phyloP scores from a whole-genome alignment of 495 filamentous ascomycete genomes.

The Penicillium mononematosum region DNA sequence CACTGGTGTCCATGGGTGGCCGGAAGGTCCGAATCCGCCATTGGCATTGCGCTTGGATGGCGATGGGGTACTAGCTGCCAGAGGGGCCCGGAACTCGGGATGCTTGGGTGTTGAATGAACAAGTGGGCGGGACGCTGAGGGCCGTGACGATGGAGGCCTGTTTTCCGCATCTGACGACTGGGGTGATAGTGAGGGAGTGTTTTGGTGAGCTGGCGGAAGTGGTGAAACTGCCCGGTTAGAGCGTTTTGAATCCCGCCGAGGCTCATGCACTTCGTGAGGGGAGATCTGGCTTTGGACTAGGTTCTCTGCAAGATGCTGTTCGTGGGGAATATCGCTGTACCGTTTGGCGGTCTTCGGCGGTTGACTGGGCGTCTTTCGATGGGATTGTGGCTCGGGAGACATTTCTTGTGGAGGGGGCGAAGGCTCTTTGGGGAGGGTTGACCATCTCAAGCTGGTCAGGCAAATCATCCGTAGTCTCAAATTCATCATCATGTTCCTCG shows the following conservation, averaged over 20 bases:
- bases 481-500: constrained; percentile 21
- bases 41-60: constrained; percentile 64
- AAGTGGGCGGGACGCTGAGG: constrained; percentile 37
- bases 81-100: constrained; percentile 40
- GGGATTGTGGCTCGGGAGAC: constrained; percentile 11
- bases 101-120: constrained; percentile 43
- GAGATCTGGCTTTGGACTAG: constrained; percentile 29
- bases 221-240: constrained; percentile 33
- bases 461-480: constrained; percentile 24
- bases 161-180: constrained; percentile 84
- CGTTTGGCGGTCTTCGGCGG: constrained; percentile 46
- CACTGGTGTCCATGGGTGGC: constrained; percentile 65
- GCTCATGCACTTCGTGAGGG: constrained; percentile 8
- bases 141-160: constrained; percentile 64
- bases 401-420: constrained; percentile 16
- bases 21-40: constrained; percentile 54
- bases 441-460: constrained; percentile 31
- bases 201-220: constrained; percentile 29
- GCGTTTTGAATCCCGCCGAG: constrained; percentile 12
- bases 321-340: constrained; percentile 46
- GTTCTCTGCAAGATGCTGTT: constrained; percentile 39
- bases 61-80: constrained; percentile 61
- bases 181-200: constrained; percentile 60
- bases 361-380: constrained; percentile 31
- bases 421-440: constrained; percentile 20